Conservation (phyloP, 2,329 filamentous ascomycete genomes). For the Pseudophaeomoniella oleicola region DNA sequence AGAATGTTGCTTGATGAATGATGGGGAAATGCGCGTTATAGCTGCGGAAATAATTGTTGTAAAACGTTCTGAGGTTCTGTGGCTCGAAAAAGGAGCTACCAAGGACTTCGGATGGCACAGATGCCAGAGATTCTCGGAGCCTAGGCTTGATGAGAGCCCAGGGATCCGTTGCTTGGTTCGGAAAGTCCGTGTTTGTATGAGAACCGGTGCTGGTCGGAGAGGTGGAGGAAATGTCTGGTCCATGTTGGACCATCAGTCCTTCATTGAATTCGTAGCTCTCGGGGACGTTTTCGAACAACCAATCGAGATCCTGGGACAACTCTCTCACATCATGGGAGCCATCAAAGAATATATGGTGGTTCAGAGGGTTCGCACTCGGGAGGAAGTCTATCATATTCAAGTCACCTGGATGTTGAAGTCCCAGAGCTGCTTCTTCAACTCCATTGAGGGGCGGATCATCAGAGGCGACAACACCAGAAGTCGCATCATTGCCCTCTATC, state of each 20-base stretch:
- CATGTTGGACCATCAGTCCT: constrained; percentile 3
- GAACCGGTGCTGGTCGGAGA: constrained; percentile 7
- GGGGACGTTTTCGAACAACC: constrained; percentile 12
- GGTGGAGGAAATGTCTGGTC: constrained; percentile 7
- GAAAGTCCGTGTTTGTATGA: constrained; percentile 1
- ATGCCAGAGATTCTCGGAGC: constrained; percentile 9
- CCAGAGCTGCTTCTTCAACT: neutral
- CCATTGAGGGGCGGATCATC: neutral
- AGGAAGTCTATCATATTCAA: constrained; percentile 1
- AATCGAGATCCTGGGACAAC: constrained; percentile 12
- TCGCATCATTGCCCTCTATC: neutral
- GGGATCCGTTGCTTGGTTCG: neutral
- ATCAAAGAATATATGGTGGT: constrained; percentile 9
- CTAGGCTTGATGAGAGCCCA: constrained; percentile 10
- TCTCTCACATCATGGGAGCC: constrained; percentile 9
- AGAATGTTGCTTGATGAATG: constrained; percentile 11
- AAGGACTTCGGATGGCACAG: constrained; percentile 8
- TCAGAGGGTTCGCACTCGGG: neutral
- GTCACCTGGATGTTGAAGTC: constrained; percentile 2
- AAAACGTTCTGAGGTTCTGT: constrained; percentile 11
- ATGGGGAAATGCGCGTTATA: constrained; percentile 17
- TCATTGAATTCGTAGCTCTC: constrained; percentile 6
- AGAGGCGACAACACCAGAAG: neutral
- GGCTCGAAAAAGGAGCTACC: constrained; percentile 13
- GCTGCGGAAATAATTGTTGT: constrained; percentile 13